phyloP scores from a whole-genome alignment of 2,329 filamentous ascomycete genomes.

The Aspergillus fructus region DNA sequence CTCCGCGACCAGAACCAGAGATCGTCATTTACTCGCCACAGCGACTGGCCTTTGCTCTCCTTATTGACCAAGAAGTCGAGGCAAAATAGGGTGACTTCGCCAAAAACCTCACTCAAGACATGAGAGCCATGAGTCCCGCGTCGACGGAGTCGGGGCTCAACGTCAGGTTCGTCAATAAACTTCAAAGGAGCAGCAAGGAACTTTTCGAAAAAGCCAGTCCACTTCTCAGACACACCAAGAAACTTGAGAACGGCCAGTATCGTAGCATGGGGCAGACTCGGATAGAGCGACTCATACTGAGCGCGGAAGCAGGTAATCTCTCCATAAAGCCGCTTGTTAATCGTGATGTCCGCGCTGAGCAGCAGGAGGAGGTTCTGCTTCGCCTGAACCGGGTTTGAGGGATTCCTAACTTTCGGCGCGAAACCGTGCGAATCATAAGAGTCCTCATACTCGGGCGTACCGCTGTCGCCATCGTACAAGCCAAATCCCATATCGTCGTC shows the following conservation, averaged over 20 bases:
- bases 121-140: slow-evolving; percentile 12
- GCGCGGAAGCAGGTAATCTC: slow-evolving; percentile 14
- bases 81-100: slow-evolving; percentile 13
- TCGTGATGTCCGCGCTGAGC: slow-evolving; percentile 8
- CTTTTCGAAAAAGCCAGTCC: slow-evolving; percentile 10
- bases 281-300: slow-evolving; percentile 10
- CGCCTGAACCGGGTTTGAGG: slow-evolving; percentile 8
- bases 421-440: not conserved
- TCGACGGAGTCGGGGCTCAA: slow-evolving; percentile 6
- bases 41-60: slow-evolving; percentile 4
- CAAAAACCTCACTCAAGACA: slow-evolving; percentile 15
- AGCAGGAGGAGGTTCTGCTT: slow-evolving; percentile 15
- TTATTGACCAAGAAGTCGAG: slow-evolving; percentile 15
- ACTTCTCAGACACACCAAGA: slow-evolving; percentile 13
- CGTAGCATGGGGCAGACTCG: slow-evolving; percentile 7
- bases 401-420: not conserved
- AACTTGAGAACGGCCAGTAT: slow-evolving; percentile 10
- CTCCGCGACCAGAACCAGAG: slow-evolving; percentile 16
- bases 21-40: slow-evolving; percentile 17
- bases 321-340: slow-evolving; percentile 11
- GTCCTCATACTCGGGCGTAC: not conserved
- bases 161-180: slow-evolving; percentile 10
- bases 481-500: slow-evolving; percentile 1
- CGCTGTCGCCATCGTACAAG: not conserved
- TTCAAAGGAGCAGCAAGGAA: slow-evolving; percentile 11